These are phyloP conservation scores for Phlyctochytrium bullatum DNA, from an alignment of 192 early-diverging fungal species.

Conservation along the genomic window DNA sequence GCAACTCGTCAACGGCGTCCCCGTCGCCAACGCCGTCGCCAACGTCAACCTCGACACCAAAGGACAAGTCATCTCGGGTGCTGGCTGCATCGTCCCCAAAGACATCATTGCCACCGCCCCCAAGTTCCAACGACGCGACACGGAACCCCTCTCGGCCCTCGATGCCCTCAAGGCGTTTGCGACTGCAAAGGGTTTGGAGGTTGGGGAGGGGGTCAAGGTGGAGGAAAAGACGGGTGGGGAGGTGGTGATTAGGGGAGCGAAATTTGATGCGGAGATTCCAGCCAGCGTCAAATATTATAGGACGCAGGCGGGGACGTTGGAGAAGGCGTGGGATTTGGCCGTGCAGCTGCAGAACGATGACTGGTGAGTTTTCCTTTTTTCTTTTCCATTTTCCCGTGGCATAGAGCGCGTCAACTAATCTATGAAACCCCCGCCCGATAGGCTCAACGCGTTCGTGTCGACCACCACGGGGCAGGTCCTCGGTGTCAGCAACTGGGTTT, in stretches of 20 bases:
- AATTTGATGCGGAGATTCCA: not conserved
- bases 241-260: not conserved
- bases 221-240: not conserved
- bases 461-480: slow-evolving; percentile 11
- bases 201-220: not conserved
- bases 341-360: not conserved
- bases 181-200: not conserved
- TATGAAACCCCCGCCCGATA: not conserved
- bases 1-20: slow-evolving; percentile 60
- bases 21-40: slow-evolving; percentile 71
- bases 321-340: not conserved
- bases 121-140: not conserved
- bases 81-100: not conserved
- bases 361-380: not conserved
- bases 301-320: not conserved
- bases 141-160: not conserved
- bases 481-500: slow-evolving; percentile 10
- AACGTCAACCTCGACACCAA: slow-evolving; percentile 68
- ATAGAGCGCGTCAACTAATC: not conserved
- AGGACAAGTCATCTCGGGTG: slow-evolving; percentile 33
- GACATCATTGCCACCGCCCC: not conserved
- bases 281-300: not conserved
- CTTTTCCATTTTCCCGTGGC: not conserved
- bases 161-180: not conserved
- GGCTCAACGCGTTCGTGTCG: slow-evolving; percentile 18